A percentile compares a stretch with the other conserved stretches of the same genome.
phyloP scores from a whole-genome alignment of 1,139 yeast genomes.

The Meyerozyma sp. region DNA sequence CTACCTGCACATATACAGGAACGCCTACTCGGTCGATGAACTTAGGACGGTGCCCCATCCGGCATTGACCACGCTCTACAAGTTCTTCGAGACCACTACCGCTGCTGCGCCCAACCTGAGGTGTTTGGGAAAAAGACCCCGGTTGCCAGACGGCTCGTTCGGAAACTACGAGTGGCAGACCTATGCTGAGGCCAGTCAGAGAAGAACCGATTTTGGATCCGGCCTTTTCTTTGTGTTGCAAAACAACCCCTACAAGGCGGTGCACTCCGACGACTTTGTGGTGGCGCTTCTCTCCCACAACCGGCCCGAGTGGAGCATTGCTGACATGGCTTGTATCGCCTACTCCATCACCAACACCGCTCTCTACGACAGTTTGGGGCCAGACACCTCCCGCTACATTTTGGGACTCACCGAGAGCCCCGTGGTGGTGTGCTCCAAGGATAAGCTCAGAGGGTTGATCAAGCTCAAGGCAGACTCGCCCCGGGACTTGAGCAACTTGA shows the following conservation, averaged over 20 bases:
- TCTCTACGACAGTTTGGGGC: constrained; percentile 61
- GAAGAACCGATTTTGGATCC: constrained; percentile 53
- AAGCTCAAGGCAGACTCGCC: constrained; percentile 24
- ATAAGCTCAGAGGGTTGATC: constrained; percentile 40
- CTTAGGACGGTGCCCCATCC: constrained; percentile 46
- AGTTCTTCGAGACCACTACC: constrained; percentile 40
- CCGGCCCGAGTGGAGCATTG: constrained; percentile 52
- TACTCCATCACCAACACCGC: constrained; percentile 54
- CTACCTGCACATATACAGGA: constrained; percentile 51
- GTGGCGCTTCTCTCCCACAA: constrained; percentile 56
- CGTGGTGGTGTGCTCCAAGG: constrained; percentile 45
- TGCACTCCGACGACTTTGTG: constrained; percentile 25
- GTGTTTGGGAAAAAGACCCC: constrained; percentile 49
- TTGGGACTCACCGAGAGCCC: constrained; percentile 54
- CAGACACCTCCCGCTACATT: constrained; percentile 53
- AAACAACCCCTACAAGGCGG: constrained; percentile 33
- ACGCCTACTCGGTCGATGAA: constrained; percentile 27
- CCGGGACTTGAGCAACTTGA: constrained; percentile 14
- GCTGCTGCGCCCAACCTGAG: constrained; percentile 28
- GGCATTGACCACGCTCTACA: constrained; percentile 43
- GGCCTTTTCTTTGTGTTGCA: constrained; percentile 55
- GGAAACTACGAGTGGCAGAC: constrained; percentile 46
- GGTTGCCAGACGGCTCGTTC: constrained; percentile 33
- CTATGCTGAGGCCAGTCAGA: constrained; percentile 33
- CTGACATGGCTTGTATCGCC: constrained; percentile 55